Percentiles rank a stretch among this genome's conserved stretches.
Conservation (phyloP, 2,329 filamentous ascomycete species). For the Alternaria arborescens region DNA sequence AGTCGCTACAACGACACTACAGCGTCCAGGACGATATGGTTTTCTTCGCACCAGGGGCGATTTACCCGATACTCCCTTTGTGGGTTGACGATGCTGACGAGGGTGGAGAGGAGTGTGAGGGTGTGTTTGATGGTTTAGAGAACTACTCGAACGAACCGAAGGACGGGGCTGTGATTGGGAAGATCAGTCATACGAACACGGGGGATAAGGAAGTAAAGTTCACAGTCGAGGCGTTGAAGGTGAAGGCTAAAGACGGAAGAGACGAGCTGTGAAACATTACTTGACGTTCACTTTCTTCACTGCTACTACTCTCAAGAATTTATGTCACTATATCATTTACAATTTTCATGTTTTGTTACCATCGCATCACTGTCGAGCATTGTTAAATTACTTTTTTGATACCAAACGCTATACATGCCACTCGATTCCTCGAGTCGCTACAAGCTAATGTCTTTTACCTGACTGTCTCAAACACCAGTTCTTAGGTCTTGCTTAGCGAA, state of each 20-base stretch:
- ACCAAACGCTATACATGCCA: neutral
- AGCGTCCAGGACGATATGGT: slow-evolving; percentile 56
- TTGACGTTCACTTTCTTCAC: neutral
- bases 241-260: slow-evolving; percentile 25
- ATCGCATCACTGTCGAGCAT: neutral
- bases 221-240: slow-evolving; percentile 42
- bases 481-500: too few species aligned
- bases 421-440: too few species aligned
- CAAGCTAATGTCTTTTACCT: too few species aligned
- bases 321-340: neutral
- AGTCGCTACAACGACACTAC: slow-evolving; percentile 52
- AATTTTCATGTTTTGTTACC: neutral
- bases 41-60: slow-evolving; percentile 63
- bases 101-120: slow-evolving; percentile 52
- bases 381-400: neutral
- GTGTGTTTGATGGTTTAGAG: slow-evolving; percentile 45
- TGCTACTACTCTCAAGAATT: neutral
- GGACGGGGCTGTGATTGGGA: slow-evolving; percentile 43
- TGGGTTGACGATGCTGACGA: slow-evolving; percentile 57
- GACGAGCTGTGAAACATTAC: slow-evolving; percentile 37
- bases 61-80: slow-evolving; percentile 61
- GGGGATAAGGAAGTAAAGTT: slow-evolving; percentile 43
- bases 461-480: too few species aligned
- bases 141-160: slow-evolving; percentile 39
- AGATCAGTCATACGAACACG: slow-evolving; percentile 33